These are phyloP conservation scores for Phaseolus coccineus DNA, from an alignment of 331 rosid species.

Conservation along the genomic window DNA sequence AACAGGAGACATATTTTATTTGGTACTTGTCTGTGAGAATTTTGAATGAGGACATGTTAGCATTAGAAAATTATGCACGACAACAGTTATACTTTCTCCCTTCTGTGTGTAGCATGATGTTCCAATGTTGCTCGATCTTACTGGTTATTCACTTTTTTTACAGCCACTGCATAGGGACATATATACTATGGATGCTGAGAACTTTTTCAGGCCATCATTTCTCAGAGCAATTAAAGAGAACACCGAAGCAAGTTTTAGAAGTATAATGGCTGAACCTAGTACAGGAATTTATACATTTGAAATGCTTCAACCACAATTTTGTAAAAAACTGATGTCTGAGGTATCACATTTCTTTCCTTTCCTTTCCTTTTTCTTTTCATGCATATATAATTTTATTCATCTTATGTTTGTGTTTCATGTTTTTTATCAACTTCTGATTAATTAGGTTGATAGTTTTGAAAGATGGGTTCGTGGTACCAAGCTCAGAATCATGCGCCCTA, in stretches of 20 bases:
- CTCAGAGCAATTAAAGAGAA: conserved; percentile 77
- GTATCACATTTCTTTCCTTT: conserved; percentile 56
- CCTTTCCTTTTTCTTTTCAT: conserved; percentile 38
- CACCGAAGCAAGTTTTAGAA: conserved; percentile 72
- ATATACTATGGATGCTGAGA: conserved; percentile 65
- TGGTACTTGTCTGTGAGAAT: neutral
- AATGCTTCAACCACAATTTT: conserved; percentile 87
- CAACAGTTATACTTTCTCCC: neutral
- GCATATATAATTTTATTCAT: conserved; percentile 24
- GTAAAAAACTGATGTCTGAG: conserved; percentile 80
- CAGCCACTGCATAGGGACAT: conserved; percentile 79
- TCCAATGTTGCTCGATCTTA: conserved; percentile 30
- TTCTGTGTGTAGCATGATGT: neutral
- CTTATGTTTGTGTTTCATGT: conserved; percentile 44
- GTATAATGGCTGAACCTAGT: conserved; percentile 65
- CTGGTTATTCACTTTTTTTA: conserved; percentile 45
- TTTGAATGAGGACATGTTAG: conserved; percentile 14
- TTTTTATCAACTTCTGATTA: conserved; percentile 65
- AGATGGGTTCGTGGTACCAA: conserved; percentile 80
- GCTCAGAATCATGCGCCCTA: conserved; percentile 87
- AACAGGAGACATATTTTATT: neutral
- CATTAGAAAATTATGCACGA: conserved; percentile 22
- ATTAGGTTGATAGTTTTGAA: conserved; percentile 90
- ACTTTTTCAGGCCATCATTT: conserved; percentile 84
- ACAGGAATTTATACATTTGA: conserved; percentile 78